Percentiles rank a stretch among this genome's conserved stretches.
Conservation (phyloP, 2,329 filamentous ascomycete species). For the Lachnum nothofagi region DNA sequence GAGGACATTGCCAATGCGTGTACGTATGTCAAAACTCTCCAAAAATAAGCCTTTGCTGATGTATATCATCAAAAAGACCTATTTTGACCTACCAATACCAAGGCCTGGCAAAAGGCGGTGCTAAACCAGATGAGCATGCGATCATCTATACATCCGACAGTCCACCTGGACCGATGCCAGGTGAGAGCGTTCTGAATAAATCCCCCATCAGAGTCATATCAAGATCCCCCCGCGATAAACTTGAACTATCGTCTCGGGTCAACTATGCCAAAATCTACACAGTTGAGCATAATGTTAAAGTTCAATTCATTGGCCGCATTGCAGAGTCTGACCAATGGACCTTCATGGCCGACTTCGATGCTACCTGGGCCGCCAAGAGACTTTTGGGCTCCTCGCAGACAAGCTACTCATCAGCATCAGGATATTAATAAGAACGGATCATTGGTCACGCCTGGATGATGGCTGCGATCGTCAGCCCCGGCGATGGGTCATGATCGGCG, state of each 20-base stretch:
- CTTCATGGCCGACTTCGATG: conserved; percentile 11
- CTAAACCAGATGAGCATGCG: conserved; percentile 1
- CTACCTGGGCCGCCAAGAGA: not conserved
- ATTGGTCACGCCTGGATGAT: not conserved
- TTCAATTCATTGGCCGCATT: conserved; percentile 22
- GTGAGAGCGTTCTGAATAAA: conserved; percentile 7
- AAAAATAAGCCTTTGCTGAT: not conserved
- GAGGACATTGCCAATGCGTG: conserved; percentile 20
- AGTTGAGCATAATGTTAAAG: conserved; percentile 25
- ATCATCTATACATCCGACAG: not conserved
- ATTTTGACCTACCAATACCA: no score
- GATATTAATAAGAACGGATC: not conserved
- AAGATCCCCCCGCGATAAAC: not conserved
- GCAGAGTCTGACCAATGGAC: not conserved
- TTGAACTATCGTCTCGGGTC: conserved; percentile 14
- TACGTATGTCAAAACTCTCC: conserved; percentile 8
- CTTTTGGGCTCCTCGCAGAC: not conserved
- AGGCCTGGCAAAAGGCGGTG: not conserved
- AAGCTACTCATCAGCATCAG: conserved; percentile 2
- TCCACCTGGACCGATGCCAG: not conserved
- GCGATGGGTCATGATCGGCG: not conserved
- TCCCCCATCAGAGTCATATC: conserved; percentile 9
- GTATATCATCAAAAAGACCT: no score
- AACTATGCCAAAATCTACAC: conserved; percentile 29
- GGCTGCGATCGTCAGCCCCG: not conserved